Base-by-base conservation (phyloP, 768 basidiomycete genomes). In the Lactarius pseudohatsudake region DNA sequence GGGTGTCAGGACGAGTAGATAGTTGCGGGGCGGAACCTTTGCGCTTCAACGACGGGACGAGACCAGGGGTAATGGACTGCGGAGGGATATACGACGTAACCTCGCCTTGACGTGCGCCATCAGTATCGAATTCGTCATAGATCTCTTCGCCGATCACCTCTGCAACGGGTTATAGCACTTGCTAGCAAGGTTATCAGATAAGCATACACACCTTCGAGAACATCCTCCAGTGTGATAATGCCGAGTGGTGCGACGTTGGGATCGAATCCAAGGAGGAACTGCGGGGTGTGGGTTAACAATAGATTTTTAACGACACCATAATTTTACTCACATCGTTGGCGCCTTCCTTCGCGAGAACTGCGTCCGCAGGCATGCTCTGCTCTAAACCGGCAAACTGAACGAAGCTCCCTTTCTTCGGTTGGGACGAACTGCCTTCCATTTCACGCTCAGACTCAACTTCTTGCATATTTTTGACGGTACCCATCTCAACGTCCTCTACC, bases 61-160 rank as follows among this genome's bases (percentile, higher is more conserved):
- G 54, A 20, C 72, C 69, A 2, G 58, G 57, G 13, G 66, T 56
- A 2, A 63, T 67, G 45, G 72, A 74, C 13, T 72, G 72, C 16
- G 70, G 70, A 6, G 70, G 70, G 43, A 73, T 54, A 73, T 70
- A 70, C 71, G 73, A 45, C 69, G 76, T 64, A 71, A 75, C 68
- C 55, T 69, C 70, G 15, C 68, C 69, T 11, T 69, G 68, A 38
- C 69, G 64, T 41, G 70, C 67, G 50, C 90, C 91, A 75, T 91
- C 85, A 13, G 84, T 82, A 72, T 94, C 93, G 74, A 92, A 94
- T 77, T 95, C 94, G 72, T 95, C 92, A 67, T 91, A 92, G 61
- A 96, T 94, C 72, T 95, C 94, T 77, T 95, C 92, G 16, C 94
- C 94, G 63, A 96, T 95, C 13, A 96, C 81, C 74, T 95, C 94